Percentiles rank a stretch among this genome's conserved stretches.
These are phyloP conservation scores for Globisporangium yorkense DNA, from an alignment of 352 stramenopile species.

Conservation along the genomic window DNA sequence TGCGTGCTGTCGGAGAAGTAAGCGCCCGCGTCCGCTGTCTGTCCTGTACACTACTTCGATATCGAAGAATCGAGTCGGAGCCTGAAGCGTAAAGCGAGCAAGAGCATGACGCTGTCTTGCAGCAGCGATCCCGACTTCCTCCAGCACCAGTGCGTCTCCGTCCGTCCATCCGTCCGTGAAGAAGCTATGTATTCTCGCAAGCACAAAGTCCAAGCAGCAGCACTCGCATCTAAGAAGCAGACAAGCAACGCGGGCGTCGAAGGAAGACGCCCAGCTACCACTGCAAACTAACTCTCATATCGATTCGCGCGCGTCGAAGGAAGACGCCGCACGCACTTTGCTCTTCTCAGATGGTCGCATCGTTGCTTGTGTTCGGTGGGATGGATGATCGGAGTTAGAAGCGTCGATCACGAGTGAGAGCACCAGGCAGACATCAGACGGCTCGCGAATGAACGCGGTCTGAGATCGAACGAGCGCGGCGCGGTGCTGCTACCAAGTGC, in stretches of 20 bases:
- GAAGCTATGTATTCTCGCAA: background rate
- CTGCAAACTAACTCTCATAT: background rate
- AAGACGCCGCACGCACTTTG: constrained; percentile 1
- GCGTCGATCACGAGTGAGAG: too few species aligned
- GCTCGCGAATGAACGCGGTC: too few species aligned
- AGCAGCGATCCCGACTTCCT: too few species aligned
- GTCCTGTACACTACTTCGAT: background rate
- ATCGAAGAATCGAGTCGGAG: background rate
- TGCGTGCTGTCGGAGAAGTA: constrained; percentile 78
- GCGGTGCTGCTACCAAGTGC: too few species aligned
- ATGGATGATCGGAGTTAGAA: too few species aligned
- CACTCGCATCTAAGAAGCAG: too few species aligned
- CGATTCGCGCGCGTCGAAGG: constrained; percentile 3
- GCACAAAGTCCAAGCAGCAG: background rate
- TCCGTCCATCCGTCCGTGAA: background rate
- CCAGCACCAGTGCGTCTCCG: background rate
- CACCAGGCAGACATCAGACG: too few species aligned
- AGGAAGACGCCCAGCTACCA: background rate
- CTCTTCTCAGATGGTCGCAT: background rate
- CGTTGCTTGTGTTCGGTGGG: too few species aligned
- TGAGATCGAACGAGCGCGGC: too few species aligned
- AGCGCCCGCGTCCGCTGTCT: background rate
- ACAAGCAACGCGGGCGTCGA: background rate
- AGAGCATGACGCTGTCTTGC: too few species aligned
- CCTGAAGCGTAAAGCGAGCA: too few species aligned